These are phyloP conservation scores for Oryza coarctata DNA, from an alignment of 176 grass and related monocot genomes.

Conservation along the genomic window DNA sequence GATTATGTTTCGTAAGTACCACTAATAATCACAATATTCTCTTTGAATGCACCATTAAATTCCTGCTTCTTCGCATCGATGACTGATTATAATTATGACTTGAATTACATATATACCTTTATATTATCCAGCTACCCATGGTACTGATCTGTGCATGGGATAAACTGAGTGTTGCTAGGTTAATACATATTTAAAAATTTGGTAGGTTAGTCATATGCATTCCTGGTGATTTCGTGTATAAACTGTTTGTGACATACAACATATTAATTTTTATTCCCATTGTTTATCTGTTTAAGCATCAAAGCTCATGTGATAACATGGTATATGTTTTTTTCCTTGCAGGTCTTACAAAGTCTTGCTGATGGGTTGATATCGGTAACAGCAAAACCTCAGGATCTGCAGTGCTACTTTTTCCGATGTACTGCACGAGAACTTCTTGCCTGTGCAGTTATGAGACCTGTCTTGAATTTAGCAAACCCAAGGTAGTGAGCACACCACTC, in stretches of 20 bases:
- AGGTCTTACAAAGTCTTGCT: constrained; percentile 84
- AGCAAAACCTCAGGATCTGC: constrained; percentile 70
- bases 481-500: constrained; percentile 52
- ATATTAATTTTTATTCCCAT: not conserved
- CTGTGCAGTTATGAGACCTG: constrained; percentile 79
- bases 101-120: not conserved
- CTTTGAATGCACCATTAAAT: constrained; percentile 3
- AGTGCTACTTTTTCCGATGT: constrained; percentile 79
- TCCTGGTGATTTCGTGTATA: not conserved
- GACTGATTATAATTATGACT: not conserved
- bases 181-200: constrained; percentile 24
- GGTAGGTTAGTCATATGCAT: not conserved
- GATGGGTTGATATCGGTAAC: constrained; percentile 69
- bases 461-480: constrained; percentile 88
- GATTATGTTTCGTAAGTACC: not conserved
- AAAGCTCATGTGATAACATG: constrained; percentile 7
- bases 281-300: constrained; percentile 16
- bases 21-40: not conserved
- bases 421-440: constrained; percentile 89
- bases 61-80: not conserved
- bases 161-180: constrained; percentile 9
- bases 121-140: not conserved
- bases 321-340: constrained; percentile 21
- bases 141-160: constrained; percentile 1
- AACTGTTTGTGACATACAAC: not conserved